Evolutionary conservation across 345 rosid species (phyloP).

Genomic region (Pelargonium nanum): DNA sequence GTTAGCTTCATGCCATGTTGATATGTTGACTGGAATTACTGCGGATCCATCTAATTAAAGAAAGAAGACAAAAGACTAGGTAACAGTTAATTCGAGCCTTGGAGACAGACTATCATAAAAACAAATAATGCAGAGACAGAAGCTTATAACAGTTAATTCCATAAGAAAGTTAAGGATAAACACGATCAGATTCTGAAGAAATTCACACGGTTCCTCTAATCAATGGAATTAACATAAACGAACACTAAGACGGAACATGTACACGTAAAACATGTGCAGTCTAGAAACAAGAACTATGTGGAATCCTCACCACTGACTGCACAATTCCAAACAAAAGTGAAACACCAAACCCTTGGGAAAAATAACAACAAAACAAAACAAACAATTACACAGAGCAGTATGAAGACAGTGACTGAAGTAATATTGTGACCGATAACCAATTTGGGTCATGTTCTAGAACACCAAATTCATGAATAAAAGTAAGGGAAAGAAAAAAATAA

Average conservation of each 20-base stretch:
- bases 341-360: not conserved
- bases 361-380: too few species aligned
- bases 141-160: not conserved
- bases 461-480: not conserved
- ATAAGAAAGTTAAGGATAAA: not conserved
- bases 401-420: not conserved
- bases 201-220: not conserved
- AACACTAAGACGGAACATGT: not conserved
- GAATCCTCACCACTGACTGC: not conserved
- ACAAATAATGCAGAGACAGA: not conserved
- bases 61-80: not conserved
- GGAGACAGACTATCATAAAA: not conserved
- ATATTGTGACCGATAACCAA: not conserved
- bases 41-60: slow-evolving; percentile 38
- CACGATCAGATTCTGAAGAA: not conserved
- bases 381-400: too few species aligned
- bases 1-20: slow-evolving; percentile 23
- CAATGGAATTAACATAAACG: not conserved
- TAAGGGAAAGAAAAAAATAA: too few species aligned
- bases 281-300: not conserved
- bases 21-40: slow-evolving; percentile 20
- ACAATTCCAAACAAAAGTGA: not conserved
- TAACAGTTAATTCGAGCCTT: not conserved
- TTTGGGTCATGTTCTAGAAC: not conserved
- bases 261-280: too few species aligned